Base-by-base conservation (phyloP, 257 asterid genomes). In the Sherardia arvensis region DNA sequence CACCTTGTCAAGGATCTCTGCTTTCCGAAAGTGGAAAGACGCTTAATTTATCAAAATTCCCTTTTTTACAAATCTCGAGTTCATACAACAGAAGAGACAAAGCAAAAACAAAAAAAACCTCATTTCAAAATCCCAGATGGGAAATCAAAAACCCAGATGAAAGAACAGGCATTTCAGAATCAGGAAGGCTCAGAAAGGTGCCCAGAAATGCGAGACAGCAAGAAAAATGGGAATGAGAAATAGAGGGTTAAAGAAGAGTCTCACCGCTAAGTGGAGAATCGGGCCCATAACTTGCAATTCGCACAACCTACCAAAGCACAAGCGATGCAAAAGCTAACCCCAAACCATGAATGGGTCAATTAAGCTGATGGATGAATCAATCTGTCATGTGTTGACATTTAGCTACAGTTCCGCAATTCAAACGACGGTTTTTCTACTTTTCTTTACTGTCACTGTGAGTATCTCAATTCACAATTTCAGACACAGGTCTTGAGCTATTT, bases 121-220 rank as follows among this genome's bases (percentile, higher is more conserved):
- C 70, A 51, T 32, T 60, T 61, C 64, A 64, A 64, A 64, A 66
- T 68, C 62, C 77, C 68, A 36, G 28, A 61, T 15, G 61, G 63
- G 34, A 71, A 66, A 74, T 71, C 22, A 76, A 61, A 43, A 57
- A 48, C 59, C 62, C 71, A 71, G 62, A 70, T 49, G 62, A 74
- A 48, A 15, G 43, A 66, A 38, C 69, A 65, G 64, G 53, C 59
- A 64, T 65, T 51, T 22, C 53, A 62, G 34, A 49, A 71, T 4
- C 38, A 30, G 57, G 62, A 77, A 68, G n/a, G n/a, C 78, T 68
- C 70, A 7, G 53, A 53, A 69, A 51, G 60, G 71, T 73, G 73
- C 69, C 75, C 76, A 77, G n/a, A 68, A 71, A 76, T 76, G 90
- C 80, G 71, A 69, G 82, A 80, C 85, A 81, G 84, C 83, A 56